phyloP scores from a whole-genome alignment of 805 yeast genomes.

The Candida nemodendra region DNA sequence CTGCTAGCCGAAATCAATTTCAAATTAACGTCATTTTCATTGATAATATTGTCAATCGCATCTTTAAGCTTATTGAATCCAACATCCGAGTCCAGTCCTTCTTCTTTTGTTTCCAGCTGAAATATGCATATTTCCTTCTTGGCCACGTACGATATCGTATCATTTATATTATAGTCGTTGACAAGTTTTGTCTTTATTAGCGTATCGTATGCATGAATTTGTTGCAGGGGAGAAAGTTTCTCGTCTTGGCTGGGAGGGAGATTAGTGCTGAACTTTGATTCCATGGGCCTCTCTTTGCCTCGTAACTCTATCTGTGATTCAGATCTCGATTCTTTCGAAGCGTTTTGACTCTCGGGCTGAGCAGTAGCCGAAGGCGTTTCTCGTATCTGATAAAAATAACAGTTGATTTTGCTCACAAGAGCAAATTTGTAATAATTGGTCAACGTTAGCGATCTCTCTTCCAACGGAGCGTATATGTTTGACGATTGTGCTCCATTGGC shows the following conservation, averaged over 20 bases:
- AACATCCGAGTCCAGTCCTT: constrained; percentile 16
- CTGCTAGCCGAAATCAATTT: constrained; percentile 27
- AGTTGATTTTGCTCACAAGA: constrained; percentile 26
- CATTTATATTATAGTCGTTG: constrained; percentile 29
- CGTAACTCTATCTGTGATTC: background rate
- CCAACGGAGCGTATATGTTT: constrained; percentile 5
- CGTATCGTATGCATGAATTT: constrained; percentile 28
- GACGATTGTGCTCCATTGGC: background rate
- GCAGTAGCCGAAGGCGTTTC: constrained; percentile 7
- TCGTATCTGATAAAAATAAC: constrained; percentile 31
- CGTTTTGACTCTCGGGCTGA: background rate
- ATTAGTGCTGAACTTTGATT: background rate
- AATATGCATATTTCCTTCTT: constrained; percentile 33
- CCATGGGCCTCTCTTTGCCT: background rate
- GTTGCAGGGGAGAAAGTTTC: constrained; percentile 22
- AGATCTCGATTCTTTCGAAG: background rate
- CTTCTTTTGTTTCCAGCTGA: constrained; percentile 25
- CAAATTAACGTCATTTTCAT: constrained; percentile 25
- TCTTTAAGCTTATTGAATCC: constrained; percentile 32
- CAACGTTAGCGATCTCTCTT: constrained; percentile 22
- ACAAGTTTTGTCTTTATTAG: constrained; percentile 24
- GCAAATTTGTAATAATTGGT: constrained; percentile 33
- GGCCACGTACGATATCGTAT: constrained; percentile 30
- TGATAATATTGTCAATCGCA: constrained; percentile 31
- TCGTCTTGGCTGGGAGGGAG: constrained; percentile 9